These are phyloP conservation scores for Dactylellina sp. DNA, from an alignment of 2,329 filamentous ascomycete genomes.

Conservation along the genomic window DNA sequence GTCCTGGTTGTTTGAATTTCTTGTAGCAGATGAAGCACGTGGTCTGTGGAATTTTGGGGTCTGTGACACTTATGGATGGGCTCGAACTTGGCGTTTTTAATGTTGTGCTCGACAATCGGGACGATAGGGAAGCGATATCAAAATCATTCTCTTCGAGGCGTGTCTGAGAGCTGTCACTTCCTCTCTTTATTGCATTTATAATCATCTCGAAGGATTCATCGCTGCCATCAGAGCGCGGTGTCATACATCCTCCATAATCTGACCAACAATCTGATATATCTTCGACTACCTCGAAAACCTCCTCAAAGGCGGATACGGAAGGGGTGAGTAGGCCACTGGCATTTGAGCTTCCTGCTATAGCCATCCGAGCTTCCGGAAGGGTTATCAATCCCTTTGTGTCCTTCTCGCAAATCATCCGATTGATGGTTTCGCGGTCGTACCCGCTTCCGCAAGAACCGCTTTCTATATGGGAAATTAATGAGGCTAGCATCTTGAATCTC, in stretches of 20 bases:
- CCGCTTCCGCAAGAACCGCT: slow-evolving; percentile 26
- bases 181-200: neutral
- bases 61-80: neutral
- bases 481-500: neutral
- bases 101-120: neutral
- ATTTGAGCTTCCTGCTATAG: neutral
- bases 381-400: slow-evolving; percentile 30
- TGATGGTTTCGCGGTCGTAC: slow-evolving; percentile 14
- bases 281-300: neutral
- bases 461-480: slow-evolving; percentile 30
- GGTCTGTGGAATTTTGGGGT: neutral
- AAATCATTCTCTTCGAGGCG: neutral
- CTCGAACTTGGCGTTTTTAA: neutral
- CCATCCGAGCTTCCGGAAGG: slow-evolving; percentile 12
- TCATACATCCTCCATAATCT: neutral
- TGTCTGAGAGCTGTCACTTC: neutral
- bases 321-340: neutral
- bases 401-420: slow-evolving; percentile 15
- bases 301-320: neutral
- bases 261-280: neutral
- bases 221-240: neutral
- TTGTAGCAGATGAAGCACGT: slow-evolving; percentile 18
- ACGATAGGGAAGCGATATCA: slow-evolving; percentile 12
- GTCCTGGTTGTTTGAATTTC: neutral
- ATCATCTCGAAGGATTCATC: slow-evolving; percentile 9